These are phyloP conservation scores for Phoma sp. DNA, from an alignment of 2,329 filamentous ascomycete genomes.

Conservation along the genomic window DNA sequence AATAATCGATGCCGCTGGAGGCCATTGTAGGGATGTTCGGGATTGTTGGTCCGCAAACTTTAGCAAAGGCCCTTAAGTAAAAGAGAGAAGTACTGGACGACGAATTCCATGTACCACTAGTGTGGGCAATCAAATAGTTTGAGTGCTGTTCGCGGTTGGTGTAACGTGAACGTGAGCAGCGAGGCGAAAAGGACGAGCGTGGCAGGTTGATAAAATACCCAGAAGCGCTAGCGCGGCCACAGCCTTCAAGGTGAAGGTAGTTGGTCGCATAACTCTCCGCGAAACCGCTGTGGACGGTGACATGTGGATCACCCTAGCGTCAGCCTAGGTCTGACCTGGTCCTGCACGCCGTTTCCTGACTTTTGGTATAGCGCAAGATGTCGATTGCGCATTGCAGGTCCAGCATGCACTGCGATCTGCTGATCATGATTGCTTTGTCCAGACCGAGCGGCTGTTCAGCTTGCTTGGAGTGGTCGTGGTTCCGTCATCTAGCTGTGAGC, in stretches of 20 bases:
- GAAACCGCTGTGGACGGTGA: slow-evolving; percentile 13
- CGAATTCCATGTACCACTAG: slow-evolving; percentile 42
- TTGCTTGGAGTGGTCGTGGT: background rate
- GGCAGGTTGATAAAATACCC: slow-evolving; percentile 32
- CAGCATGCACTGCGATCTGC: background rate
- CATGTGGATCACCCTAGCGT: slow-evolving; percentile 14
- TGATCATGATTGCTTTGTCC: slow-evolving; percentile 1
- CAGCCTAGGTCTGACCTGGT: slow-evolving; percentile 7
- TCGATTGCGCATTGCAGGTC: background rate
- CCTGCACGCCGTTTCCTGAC: slow-evolving; percentile 6
- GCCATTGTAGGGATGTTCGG: slow-evolving; percentile 35
- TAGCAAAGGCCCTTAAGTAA: slow-evolving; percentile 45
- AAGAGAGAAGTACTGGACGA: slow-evolving; percentile 44
- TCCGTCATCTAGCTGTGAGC: slow-evolving; percentile 5
- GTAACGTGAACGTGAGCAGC: slow-evolving; percentile 12
- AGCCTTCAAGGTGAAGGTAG: slow-evolving; percentile 10
- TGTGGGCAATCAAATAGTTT: slow-evolving; percentile 2
- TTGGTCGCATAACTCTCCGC: slow-evolving; percentile 19
- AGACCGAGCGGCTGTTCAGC: background rate
- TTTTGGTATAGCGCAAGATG: background rate
- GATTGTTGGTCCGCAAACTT: slow-evolving; percentile 16
- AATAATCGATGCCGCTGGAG: slow-evolving; percentile 44
- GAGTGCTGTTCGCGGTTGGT: slow-evolving; percentile 18
- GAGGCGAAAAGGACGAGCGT: slow-evolving; percentile 23
- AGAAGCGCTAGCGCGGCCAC: slow-evolving; percentile 26